Evolutionary conservation across 1,284 basidiomycete species (phyloP), one percentile per base, ranked within the genome.

Genomic region (Ceratobasidium sp.): DNA sequence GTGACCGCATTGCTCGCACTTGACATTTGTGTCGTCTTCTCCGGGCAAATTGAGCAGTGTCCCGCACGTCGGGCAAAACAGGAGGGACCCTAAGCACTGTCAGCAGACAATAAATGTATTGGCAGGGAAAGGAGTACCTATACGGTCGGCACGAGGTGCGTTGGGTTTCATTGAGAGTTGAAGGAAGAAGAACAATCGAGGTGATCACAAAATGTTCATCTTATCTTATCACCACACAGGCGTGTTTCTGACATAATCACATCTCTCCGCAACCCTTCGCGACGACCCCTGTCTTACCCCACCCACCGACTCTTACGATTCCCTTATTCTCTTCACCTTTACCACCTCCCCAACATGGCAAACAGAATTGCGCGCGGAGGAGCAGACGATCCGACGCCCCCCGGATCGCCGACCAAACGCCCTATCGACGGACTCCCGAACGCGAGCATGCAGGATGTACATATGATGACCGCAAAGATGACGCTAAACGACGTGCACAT

Each of bases 11-110:
- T 97, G 95, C 81, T 94, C 92, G 85, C 97, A 99, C 29, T 85
- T 87, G 57, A 99, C 93, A 49, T 88, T 86, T 73, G 89, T 87
- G 81, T 95, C 90, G 75, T 92, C 91, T 77, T 95, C 95, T 78
- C 87, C 86, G 0, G 97, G 97, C 29, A 97, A 85, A 80, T 94
- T 91, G 29, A 99, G 90, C 57, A 99, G 86, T 0, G 95, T 96
- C 19, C 96, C 96, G 82, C 97, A 99, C 77, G 91, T 89, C 7
- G 94, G 93, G 85, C 97, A 99, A 85, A 99, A 99, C 62, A 99
- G 87, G 34, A 99, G 87, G 5, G 96, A 96, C 71, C 97, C 96
- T 90, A 34, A 43, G 59, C 4, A 40, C 44, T 37, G 32, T 54
- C 52, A 77, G 56, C 37, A 59, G 54, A 15, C 25, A 49, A 6